Evolutionary conservation across 805 yeast species (phyloP), one percentile per base, ranked within the genome.

Genomic region (Saturnispora sekii): DNA sequence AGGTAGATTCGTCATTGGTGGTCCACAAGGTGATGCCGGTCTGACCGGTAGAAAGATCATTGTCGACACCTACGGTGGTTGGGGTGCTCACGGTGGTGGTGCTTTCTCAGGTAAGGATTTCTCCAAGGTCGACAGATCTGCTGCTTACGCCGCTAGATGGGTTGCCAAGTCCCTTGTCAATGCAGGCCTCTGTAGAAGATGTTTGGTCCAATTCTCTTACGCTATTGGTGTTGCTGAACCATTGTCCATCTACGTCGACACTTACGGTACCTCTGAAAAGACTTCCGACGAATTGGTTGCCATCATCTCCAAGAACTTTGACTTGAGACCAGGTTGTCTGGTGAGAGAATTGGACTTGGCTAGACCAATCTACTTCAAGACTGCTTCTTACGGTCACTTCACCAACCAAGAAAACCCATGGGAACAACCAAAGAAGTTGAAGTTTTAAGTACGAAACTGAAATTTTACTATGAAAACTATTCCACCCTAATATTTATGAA

Each of bases 81-180:
- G 98, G 94, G 97, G 98, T 73, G 97, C 98, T 64, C 98, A 93
- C 78, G 98, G 98, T 74, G 98, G 98, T 78, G 98, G 98, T 78
- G 98, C 98, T 54, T 93, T 93, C 88, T 84, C 96, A 54, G 98
- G 98, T 72, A 93, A 93, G 79, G 98, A 93, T 73, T 93, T 86
- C 85, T 87, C 97, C 68, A 93, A 93, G 79, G 98, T 93, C 64
- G 98, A 93, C 72, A 86, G 98, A 76, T 90, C 97, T 54, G 98
- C 98, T 66, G 98, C 98, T 57, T 93, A 93, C 68, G 97, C 98
- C 63, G 98, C 98, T 61, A 88, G 98, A 77, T 93, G 98, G 98
- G 97, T 93, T 61, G 98, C 98, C 68, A 93, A 93, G 77, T 93
- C 98, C 46, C 79, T 93, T 61, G 95, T 93, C 55, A 74, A 77